These are phyloP conservation scores for Colletotrichum tropicale DNA, from an alignment of 2,329 filamentous ascomycete species.

Conservation along the genomic window DNA sequence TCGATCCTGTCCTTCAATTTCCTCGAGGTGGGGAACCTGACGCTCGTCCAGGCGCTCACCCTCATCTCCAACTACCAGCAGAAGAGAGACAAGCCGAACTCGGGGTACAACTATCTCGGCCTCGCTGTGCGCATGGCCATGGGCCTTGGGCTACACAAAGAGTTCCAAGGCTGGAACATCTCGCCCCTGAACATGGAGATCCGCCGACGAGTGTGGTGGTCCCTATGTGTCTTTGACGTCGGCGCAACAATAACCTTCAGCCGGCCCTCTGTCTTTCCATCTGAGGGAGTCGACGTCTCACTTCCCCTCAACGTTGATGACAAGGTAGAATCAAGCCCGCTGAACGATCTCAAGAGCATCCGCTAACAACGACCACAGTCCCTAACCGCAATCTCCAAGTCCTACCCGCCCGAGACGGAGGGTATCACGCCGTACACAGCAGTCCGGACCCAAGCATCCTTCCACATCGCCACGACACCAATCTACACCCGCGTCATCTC, in stretches of 20 bases:
- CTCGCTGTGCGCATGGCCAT: conserved; percentile 53
- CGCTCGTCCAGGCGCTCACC: conserved; percentile 33
- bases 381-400: conserved; percentile 37
- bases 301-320: conserved; percentile 37
- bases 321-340: not conserved
- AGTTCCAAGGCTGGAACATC: conserved; percentile 39
- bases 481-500: conserved; percentile 52
- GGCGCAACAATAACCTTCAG: conserved; percentile 46
- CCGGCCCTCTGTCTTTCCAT: conserved; percentile 30
- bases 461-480: conserved; percentile 46
- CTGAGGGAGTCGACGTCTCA: conserved; percentile 27
- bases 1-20: conserved; percentile 12
- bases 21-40: conserved; percentile 29
- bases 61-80: conserved; percentile 39
- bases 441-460: conserved; percentile 46
- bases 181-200: conserved; percentile 35
- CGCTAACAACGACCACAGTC: not conserved
- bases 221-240: conserved; percentile 45
- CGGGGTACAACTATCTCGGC: conserved; percentile 53
- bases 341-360: not conserved
- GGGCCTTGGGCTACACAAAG: conserved; percentile 51
- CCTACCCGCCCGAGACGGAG: conserved; percentile 36
- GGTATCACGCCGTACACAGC: conserved; percentile 48
- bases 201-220: conserved; percentile 40
- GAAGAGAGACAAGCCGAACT: conserved; percentile 55